Conservation (phyloP, 768 basidiomycete species). For the Russula dissimulans region DNA sequence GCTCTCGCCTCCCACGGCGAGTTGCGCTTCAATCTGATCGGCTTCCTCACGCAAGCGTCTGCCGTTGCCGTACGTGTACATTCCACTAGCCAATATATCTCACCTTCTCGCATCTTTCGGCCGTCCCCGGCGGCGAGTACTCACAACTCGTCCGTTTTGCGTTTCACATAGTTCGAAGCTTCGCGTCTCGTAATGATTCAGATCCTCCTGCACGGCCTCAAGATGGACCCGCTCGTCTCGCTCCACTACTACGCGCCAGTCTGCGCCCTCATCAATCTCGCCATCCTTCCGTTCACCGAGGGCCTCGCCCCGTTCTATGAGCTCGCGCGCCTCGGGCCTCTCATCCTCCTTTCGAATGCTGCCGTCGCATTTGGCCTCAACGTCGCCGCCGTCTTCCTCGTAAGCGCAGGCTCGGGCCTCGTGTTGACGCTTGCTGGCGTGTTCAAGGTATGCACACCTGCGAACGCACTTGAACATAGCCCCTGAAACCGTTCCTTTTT, state of each 20-base stretch:
- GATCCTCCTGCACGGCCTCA: constrained; percentile 85
- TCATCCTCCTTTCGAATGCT: constrained; percentile 77
- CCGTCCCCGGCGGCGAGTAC: too few species aligned
- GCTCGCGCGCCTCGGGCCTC: constrained; percentile 40
- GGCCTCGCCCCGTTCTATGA: constrained; percentile 80
- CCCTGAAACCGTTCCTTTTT: neutral
- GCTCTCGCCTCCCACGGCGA: constrained; percentile 88
- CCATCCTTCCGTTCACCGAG: constrained; percentile 86
- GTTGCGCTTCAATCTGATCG: constrained; percentile 71
- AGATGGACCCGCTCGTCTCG: constrained; percentile 96
- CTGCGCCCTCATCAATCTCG: constrained; percentile 82
- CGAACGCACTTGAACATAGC: neutral
- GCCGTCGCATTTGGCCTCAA: constrained; percentile 81
- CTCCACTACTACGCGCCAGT: constrained; percentile 96
- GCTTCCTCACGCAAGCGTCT: constrained; percentile 80
- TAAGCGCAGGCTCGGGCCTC: constrained; percentile 78
- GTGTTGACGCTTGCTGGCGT: constrained; percentile 91
- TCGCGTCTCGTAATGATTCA: constrained; percentile 95
- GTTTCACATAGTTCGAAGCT: constrained; percentile 66
- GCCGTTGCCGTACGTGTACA: constrained; percentile 67
- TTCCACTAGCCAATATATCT: neutral
- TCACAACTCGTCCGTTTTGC: too few species aligned
- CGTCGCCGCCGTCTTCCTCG: constrained; percentile 89
- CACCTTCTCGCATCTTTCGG: neutral
- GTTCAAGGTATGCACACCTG: constrained; percentile 52